A percentile compares a stretch with the other conserved stretches of the same genome.
Evolutionary conservation across 352 stramenopile genomes (phyloP).

Genomic region (Globisporangium echinulatum): DNA sequence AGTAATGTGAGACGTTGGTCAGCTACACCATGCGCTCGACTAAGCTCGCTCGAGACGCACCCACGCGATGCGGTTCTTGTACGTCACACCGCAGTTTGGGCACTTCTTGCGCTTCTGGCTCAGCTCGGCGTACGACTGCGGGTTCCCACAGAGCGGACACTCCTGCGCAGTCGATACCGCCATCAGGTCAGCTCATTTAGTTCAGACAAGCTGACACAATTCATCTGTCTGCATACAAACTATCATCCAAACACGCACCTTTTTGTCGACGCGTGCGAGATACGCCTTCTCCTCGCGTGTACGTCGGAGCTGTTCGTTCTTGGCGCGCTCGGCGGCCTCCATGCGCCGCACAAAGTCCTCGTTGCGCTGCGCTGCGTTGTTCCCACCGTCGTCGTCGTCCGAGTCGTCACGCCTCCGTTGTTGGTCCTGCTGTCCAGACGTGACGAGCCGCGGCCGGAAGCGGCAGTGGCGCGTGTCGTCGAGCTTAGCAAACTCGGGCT

Average conservation of each 20-base stretch:
- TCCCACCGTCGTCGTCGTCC: constrained; percentile 31
- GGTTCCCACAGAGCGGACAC: constrained; percentile 60
- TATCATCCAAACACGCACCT: constrained; percentile 18
- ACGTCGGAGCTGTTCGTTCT: constrained; percentile 46
- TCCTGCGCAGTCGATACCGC: constrained; percentile 20
- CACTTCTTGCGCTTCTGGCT: constrained; percentile 79
- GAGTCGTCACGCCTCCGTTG: constrained; percentile 19
- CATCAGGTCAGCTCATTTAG: neutral
- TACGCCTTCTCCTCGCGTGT: constrained; percentile 57
- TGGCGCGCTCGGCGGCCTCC: constrained; percentile 59
- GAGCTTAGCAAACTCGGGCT: constrained; percentile 37
- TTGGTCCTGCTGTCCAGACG: constrained; percentile 17
- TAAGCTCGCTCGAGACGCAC: constrained; percentile 13
- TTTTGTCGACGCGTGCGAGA: constrained; percentile 59
- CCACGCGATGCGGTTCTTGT: constrained; percentile 62
- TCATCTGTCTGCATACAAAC: neutral
- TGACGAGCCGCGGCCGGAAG: constrained; percentile 31
- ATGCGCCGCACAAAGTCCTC: constrained; percentile 71
- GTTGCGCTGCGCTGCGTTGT: constrained; percentile 18
- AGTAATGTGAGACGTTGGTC: neutral
- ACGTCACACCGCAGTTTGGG: constrained; percentile 65
- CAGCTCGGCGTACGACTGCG: constrained; percentile 69
- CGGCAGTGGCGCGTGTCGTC: constrained; percentile 52
- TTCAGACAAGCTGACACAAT: neutral
- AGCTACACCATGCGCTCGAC: too few species aligned